Evolutionary conservation across 1,284 basidiomycete species (phyloP).

Genomic region (Trametes polyzona): DNA sequence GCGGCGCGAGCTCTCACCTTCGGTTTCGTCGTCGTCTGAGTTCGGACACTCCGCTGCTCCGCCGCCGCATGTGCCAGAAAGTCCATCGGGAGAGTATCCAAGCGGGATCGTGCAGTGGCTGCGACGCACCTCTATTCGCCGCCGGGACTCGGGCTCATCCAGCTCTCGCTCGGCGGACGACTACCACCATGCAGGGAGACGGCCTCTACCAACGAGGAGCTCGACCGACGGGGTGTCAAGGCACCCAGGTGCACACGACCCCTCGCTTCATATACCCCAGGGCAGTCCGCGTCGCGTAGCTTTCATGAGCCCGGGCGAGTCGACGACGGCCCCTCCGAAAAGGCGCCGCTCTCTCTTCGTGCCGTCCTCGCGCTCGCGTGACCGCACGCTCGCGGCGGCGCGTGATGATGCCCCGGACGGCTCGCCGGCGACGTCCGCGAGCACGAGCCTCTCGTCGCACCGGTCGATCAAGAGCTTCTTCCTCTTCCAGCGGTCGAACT

Average conservation of each 20-base stretch:
- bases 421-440: neutral
- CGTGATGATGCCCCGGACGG: slow-evolving; percentile 5
- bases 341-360: slow-evolving; percentile 33
- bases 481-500: slow-evolving; percentile 31
- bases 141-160: slow-evolving; percentile 45
- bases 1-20: slow-evolving; percentile 33
- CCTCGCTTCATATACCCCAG: neutral
- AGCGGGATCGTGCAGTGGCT: slow-evolving; percentile 47
- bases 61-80: slow-evolving; percentile 8
- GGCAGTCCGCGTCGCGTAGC: slow-evolving; percentile 11
- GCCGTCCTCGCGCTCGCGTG: slow-evolving; percentile 25
- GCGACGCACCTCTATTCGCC: slow-evolving; percentile 50
- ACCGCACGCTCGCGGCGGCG: slow-evolving; percentile 4
- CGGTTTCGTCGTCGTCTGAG: slow-evolving; percentile 20
- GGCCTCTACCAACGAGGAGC: slow-evolving; percentile 11
- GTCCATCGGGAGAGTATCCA: slow-evolving; percentile 36
- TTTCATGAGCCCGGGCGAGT: too few species aligned
- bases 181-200: neutral
- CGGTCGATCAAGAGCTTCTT: slow-evolving; percentile 28
- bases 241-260: neutral
- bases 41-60: slow-evolving; percentile 22
- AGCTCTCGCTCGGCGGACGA: slow-evolving; percentile 21
- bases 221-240: slow-evolving; percentile 14
- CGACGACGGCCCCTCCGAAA: slow-evolving; percentile 22
- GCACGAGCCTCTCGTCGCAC: slow-evolving; percentile 11